These are phyloP conservation scores for Carex parvula DNA, from an alignment of 176 grass and related monocot genomes.

Conservation along the genomic window DNA sequence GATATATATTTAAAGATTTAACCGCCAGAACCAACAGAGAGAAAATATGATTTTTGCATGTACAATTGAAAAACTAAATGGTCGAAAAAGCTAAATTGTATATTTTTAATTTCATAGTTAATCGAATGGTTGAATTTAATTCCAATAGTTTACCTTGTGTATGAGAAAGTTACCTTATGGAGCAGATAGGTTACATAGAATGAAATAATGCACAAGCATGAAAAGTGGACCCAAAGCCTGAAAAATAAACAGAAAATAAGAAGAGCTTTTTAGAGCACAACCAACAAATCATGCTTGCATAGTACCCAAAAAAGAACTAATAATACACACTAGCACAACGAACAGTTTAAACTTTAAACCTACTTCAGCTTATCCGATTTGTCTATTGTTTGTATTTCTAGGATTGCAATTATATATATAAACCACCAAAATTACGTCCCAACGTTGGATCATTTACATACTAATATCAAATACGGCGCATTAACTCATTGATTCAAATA, in stretches of 20 bases:
- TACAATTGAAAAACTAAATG: neutral
- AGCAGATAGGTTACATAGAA: conserved; percentile 70
- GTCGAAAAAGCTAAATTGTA: neutral
- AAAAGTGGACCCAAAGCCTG: conserved; percentile 91
- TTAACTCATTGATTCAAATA: neutral
- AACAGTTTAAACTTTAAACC: neutral
- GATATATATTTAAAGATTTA: neutral
- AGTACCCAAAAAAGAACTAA: neutral
- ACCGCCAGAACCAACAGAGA: neutral
- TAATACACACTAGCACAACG: neutral
- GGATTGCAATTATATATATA: neutral
- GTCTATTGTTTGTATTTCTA: neutral
- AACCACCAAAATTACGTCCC: neutral
- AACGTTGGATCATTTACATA: neutral
- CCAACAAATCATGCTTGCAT: neutral
- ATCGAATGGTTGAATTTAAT: too few species aligned
- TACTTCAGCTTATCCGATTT: too few species aligned
- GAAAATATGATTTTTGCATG: neutral
- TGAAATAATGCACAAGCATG: conserved; percentile 74
- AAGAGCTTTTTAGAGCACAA: neutral
- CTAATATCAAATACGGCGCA: neutral
- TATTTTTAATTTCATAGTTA: too few species aligned
- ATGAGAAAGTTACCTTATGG: conserved; percentile 42
- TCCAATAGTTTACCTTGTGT: neutral
- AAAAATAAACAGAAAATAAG: conserved; percentile 26